Conservation (phyloP, 164 flowering plant genomes). For the Magnolia sinica region DNA sequence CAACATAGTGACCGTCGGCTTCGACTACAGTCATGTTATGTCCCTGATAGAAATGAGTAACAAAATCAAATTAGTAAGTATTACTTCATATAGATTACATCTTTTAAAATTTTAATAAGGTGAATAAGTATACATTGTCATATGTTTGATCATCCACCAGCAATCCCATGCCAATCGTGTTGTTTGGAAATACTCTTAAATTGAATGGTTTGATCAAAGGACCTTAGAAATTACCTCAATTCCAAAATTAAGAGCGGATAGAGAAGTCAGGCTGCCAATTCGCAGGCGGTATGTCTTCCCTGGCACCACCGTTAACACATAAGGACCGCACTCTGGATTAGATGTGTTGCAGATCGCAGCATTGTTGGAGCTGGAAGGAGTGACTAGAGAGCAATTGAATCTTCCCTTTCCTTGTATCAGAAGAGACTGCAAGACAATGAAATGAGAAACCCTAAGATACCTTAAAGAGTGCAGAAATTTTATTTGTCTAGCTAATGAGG, state of each 20-base stretch:
- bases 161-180: too few species aligned
- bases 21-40: conserved; percentile 90
- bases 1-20: conserved; percentile 84
- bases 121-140: too few species aligned
- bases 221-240: conserved; percentile 46
- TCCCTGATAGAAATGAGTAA: conserved; percentile 35
- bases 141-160: too few species aligned
- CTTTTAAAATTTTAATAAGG: too few species aligned
- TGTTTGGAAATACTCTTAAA: neutral
- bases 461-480: neutral
- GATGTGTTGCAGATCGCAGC: conserved; percentile 50
- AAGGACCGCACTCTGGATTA: conserved; percentile 61
- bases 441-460: neutral
- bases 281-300: conserved; percentile 79
- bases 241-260: conserved; percentile 75
- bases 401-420: conserved; percentile 80
- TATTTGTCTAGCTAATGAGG: neutral
- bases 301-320: conserved; percentile 51
- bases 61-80: too few species aligned
- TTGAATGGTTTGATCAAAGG: neutral
- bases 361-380: conserved; percentile 8
- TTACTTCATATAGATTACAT: too few species aligned
- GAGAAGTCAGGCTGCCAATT: conserved; percentile 61
- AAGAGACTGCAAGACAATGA: conserved; percentile 54
- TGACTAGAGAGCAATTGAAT: conserved; percentile 54